Evolutionary conservation across 2,329 filamentous ascomycete genomes (phyloP), one percentile per base, ranked within the genome.

Genomic region (Fusarium torulosum): DNA sequence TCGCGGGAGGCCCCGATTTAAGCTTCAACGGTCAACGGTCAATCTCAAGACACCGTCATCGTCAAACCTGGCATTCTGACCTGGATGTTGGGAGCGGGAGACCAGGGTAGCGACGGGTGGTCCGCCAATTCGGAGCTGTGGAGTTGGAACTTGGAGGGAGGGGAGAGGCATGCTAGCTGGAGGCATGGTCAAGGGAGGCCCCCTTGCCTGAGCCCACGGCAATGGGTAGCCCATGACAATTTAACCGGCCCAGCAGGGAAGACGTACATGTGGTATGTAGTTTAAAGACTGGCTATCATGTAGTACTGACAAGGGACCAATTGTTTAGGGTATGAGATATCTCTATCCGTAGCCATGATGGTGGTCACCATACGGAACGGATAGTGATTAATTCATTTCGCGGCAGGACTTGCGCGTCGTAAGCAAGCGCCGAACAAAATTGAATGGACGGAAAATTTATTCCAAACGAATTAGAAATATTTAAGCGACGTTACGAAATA

Each of bases 51-150:
- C 27, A 46, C 56, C 35, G 37, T 59, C 47, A 52, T 58, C 54
- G 42, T 41, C 45, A 52, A 64, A 67, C 59, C 53, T 52, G 70
- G 63, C 45, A 62, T 63, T 53, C 51, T 53, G 58, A 63, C 67
- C 66, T 72, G 63, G 71, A 59, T 60, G 55, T 68, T 64, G 42
- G 65, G 61, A 69, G 63, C 73, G 72, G 74, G 68, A 74, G 72
- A 75, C 74, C 60, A 66, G 74, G 74, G 68, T 71, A 42, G 46
- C 60, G 62, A 66, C 65, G 67, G 59, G 61, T 63, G 65, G 67
- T 57, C 71, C 62, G 67, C 66, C 65, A 59, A 66, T 59, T 72
- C 53, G 69, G 72, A 53, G 66, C 52, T 59, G 73, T 75, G 74
- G 70, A 69, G 71, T 68, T 60, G 53, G 63, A 60, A 69, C 68